Conservation (phyloP, 2,329 filamentous ascomycete species). For the Pseudogymnoascus sp. region DNA sequence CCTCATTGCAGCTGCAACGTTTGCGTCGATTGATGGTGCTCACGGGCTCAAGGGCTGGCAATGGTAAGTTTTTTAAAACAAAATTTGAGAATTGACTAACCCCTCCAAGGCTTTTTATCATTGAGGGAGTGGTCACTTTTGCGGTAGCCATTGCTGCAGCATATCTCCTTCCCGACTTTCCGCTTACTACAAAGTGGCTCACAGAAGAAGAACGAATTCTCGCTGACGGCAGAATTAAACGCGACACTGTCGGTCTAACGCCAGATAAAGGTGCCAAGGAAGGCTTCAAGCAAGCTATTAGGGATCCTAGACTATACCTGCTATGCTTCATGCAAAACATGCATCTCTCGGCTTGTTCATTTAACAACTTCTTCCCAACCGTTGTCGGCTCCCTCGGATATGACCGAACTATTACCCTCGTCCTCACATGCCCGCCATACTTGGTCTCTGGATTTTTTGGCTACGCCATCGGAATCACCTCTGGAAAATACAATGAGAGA, state of each 20-base stretch:
- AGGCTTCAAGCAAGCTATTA: constrained; percentile 33
- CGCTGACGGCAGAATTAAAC: constrained; percentile 36
- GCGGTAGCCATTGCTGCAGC: constrained; percentile 29
- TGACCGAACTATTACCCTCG: constrained; percentile 36
- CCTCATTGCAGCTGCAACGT: constrained; percentile 33
- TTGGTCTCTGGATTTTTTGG: constrained; percentile 20
- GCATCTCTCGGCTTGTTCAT: constrained; percentile 37
- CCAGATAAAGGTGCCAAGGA: constrained; percentile 35
- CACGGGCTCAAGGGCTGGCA: constrained; percentile 35
- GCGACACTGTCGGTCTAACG: constrained; percentile 37
- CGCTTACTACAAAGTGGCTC: constrained; percentile 32
- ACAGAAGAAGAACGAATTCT: constrained; percentile 33
- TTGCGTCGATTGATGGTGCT: constrained; percentile 25
- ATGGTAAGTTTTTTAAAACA: constrained; percentile 22
- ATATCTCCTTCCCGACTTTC: constrained; percentile 32
- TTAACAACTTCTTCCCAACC: constrained; percentile 38
- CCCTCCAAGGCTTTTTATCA: constrained; percentile 30
- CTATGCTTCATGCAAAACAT: constrained; percentile 40
- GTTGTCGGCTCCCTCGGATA: constrained; percentile 40
- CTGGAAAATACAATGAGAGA: constrained; percentile 26
- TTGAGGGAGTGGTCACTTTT: constrained; percentile 33
- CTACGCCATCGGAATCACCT: constrained; percentile 19
- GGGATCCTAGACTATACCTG: constrained; percentile 31
- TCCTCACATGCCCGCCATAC: constrained; percentile 32
- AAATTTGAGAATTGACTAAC: background rate